Percentiles rank a stretch among this genome's conserved stretches.
Conservation (phyloP, 768 basidiomycete species). For the Tephrocybe rancida region DNA sequence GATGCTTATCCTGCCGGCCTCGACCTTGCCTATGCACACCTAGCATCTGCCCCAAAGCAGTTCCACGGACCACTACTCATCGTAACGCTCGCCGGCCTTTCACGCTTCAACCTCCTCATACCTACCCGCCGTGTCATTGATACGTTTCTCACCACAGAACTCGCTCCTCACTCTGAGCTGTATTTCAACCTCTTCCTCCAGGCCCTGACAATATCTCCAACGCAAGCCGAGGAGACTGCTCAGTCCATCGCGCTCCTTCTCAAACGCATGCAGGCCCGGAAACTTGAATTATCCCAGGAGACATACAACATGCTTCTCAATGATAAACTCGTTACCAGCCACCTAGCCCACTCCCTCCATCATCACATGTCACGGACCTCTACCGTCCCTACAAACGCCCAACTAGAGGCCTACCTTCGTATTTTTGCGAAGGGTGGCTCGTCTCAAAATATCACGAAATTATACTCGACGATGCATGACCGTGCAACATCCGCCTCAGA, state of each 20-base stretch:
- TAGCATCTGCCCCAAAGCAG: constrained; percentile 30
- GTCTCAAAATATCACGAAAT: neutral
- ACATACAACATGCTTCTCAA: constrained; percentile 49
- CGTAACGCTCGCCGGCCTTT: constrained; percentile 48
- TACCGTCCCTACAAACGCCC: constrained; percentile 37
- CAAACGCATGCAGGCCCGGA: constrained; percentile 47
- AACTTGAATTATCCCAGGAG: constrained; percentile 37
- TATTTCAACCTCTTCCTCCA: constrained; percentile 59
- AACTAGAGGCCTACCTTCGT: constrained; percentile 52
- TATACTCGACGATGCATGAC: constrained; percentile 33
- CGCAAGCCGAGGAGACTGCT: constrained; percentile 39
- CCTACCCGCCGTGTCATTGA: constrained; percentile 48
- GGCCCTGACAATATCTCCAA: constrained; percentile 45
- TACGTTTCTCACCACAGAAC: constrained; percentile 37
- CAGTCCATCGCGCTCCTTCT: constrained; percentile 43
- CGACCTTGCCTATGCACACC: constrained; percentile 44
- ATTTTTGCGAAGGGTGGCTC: constrained; percentile 45
- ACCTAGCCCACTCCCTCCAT: constrained; percentile 50
- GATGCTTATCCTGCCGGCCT: constrained; percentile 48
- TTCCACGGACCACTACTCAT: constrained; percentile 47
- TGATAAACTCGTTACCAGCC: constrained; percentile 52
- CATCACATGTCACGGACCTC: constrained; percentile 42
- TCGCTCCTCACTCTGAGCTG: constrained; percentile 26
- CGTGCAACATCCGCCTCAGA: constrained; percentile 2
- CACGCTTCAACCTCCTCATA: constrained; percentile 47